Base-by-base conservation (phyloP, 495 filamentous ascomycete species). In the Aspergillus olivimuriae region DNA sequence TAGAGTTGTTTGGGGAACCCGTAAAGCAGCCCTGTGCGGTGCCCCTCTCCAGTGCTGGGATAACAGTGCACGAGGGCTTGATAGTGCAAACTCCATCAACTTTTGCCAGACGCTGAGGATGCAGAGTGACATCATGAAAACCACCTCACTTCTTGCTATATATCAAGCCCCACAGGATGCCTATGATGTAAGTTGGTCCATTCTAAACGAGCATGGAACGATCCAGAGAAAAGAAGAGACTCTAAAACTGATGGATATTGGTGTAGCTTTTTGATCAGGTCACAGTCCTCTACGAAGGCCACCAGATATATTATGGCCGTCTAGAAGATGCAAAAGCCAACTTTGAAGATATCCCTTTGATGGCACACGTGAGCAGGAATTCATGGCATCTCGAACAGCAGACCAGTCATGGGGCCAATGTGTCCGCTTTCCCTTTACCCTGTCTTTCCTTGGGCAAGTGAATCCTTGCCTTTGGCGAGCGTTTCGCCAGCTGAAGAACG, bases 161-260 rank as follows among this genome's bases (percentile, higher is more conserved):
- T 92, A 90, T 53, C 87, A 92, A 56, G 87, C 87, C 1, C 80
- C 78, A 7, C 86, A 94, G 59, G 80, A 74, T 48, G 90, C 90
- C 32, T 94, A 91, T 59, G 60, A 66, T 47, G 45, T 56, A 75
- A 16, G 40, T n/a, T n/a, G n/a, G n/a, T n/a, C n/a, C n/a, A n/a
- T n/a, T n/a, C n/a, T n/a, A n/a, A n/a, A n/a, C n/a, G n/a, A n/a
- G n/a, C n/a, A n/a, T n/a, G n/a, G n/a, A n/a, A n/a, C n/a, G n/a
- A n/a, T n/a, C n/a, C n/a, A n/a, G n/a, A n/a, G n/a, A n/a, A n/a
- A n/a, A n/a, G n/a, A n/a, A n/a, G n/a, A n/a, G n/a, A n/a, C n/a
- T n/a, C n/a, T n/a, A n/a, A n/a, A 12, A 12, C 35, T 38, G 20
- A 38, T 11, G 4, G 6, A 1, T 38, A 2, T 38, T n/a, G n/a